Evolutionary conservation across 1,139 yeast genomes (phyloP).

Genomic region (Hyphopichia pseudoburtonii): DNA sequence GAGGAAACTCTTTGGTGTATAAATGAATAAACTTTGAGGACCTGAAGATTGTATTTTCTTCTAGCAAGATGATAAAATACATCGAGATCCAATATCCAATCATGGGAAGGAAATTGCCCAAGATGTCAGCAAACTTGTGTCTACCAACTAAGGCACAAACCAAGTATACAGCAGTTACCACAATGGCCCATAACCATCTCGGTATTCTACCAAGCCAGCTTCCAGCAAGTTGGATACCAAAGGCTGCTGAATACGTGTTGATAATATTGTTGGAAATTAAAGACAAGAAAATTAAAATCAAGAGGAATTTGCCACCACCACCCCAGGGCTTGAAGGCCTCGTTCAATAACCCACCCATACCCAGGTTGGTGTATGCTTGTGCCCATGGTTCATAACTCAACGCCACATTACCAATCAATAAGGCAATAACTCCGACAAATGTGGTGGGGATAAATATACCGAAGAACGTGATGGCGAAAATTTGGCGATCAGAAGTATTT

Average conservation of each 20-base stretch:
- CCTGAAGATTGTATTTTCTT: conserved; percentile 25
- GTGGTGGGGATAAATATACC: conserved; percentile 27
- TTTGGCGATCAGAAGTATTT: conserved; percentile 17
- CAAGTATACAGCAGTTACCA: conserved; percentile 20
- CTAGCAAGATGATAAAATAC: conserved; percentile 21
- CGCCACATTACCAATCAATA: conserved; percentile 25
- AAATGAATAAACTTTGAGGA: conserved; percentile 47
- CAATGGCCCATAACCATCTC: conserved; percentile 26
- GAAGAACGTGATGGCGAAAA: conserved; percentile 21
- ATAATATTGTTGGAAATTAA: conserved; percentile 39
- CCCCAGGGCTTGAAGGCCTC: conserved; percentile 27
- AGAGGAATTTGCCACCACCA: conserved; percentile 29
- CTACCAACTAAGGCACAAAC: conserved; percentile 23
- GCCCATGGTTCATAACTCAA: conserved; percentile 24
- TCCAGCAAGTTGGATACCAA: conserved; percentile 25
- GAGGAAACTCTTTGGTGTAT: conserved; percentile 51
- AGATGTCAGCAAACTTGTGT: conserved; percentile 21
- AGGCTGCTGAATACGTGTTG: conserved; percentile 27
- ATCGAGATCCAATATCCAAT: conserved; percentile 31
- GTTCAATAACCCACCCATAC: conserved; percentile 25
- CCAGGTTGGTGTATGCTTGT: conserved; percentile 17
- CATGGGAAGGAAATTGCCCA: conserved; percentile 28
- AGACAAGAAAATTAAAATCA: conserved; percentile 32
- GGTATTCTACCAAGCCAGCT: conserved; percentile 19
- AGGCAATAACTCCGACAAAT: conserved; percentile 23